phyloP scores from a whole-genome alignment of 2,329 filamentous ascomycete species.

The Aspergillus floridensis region DNA sequence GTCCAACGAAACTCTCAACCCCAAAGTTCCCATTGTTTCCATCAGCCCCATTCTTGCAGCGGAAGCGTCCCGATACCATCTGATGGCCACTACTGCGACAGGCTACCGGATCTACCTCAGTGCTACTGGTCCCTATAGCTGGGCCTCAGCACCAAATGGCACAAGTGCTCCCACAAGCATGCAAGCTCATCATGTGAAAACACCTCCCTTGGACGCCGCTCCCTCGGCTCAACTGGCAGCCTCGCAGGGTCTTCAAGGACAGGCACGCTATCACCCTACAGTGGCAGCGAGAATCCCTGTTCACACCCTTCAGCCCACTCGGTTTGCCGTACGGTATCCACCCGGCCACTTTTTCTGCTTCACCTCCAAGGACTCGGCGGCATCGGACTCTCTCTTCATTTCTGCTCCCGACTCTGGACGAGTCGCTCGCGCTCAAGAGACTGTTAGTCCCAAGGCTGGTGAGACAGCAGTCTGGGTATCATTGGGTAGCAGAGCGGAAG shows the following conservation, averaged over 20 bases:
- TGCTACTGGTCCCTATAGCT: constrained; percentile 69
- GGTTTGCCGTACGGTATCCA: constrained; percentile 58
- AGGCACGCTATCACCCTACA: constrained; percentile 35
- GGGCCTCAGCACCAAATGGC: constrained; percentile 55
- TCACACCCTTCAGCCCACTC: constrained; percentile 41
- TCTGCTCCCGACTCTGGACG: constrained; percentile 84
- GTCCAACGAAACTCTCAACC: constrained; percentile 67
- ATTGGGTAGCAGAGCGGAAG: constrained; percentile 70
- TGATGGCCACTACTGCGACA: constrained; percentile 86
- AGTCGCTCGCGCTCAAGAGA: constrained; percentile 61
- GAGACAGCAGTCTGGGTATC: constrained; percentile 81
- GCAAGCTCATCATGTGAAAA: constrained; percentile 96
- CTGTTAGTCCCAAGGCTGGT: constrained; percentile 60
- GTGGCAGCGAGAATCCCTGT: constrained; percentile 51
- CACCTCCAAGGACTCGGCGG: constrained; percentile 60
- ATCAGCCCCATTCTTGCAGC: constrained; percentile 82
- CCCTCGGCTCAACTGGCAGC: constrained; percentile 25
- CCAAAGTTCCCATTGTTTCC: constrained; percentile 71
- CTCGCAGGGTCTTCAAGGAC: constrained; percentile 20
- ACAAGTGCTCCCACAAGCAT: constrained; percentile 82
- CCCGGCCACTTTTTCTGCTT: constrained; percentile 93
- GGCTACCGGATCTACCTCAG: constrained; percentile 91
- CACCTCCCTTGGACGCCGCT: constrained; percentile 62
- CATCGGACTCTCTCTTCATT: constrained; percentile 71
- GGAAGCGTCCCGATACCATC: constrained; percentile 77